These are phyloP conservation scores for Aureobasidium sp. DNA, from an alignment of 2,329 filamentous ascomycete species.

Conservation along the genomic window DNA sequence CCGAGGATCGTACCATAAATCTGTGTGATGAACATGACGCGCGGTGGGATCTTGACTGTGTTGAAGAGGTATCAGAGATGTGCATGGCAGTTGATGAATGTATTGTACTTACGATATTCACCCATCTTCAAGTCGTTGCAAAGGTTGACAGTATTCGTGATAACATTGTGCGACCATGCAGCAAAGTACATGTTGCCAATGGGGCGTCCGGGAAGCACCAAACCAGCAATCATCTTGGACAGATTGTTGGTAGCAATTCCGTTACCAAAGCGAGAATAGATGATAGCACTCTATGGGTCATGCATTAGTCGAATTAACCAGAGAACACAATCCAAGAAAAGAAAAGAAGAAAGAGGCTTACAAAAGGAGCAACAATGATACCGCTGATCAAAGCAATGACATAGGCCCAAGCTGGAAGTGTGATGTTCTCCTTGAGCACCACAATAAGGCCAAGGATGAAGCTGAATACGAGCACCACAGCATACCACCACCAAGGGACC, in stretches of 20 bases:
- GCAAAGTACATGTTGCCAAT: constrained; percentile 54
- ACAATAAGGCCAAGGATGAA: constrained; percentile 27
- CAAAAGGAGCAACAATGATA: constrained; percentile 42
- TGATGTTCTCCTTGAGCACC: constrained; percentile 27
- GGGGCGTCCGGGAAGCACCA: constrained; percentile 45
- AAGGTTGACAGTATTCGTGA: constrained; percentile 44
- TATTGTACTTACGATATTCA: constrained; percentile 44
- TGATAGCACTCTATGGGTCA: constrained; percentile 44
- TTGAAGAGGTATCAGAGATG: no score
- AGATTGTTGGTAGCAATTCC: constrained; percentile 54
- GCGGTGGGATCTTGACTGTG: constrained; percentile 47
- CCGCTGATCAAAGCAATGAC: constrained; percentile 23
- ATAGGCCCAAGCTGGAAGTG: constrained; percentile 30
- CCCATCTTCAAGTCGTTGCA: constrained; percentile 52
- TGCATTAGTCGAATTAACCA: no score
- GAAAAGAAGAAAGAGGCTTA: constrained; percentile 8
- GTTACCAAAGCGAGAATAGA: constrained; percentile 49
- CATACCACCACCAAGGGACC: constrained; percentile 34
- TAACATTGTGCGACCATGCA: constrained; percentile 53
- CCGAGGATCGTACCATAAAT: constrained; percentile 51
- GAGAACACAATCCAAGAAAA: neutral
- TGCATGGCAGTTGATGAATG: no score
- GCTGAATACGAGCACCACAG: constrained; percentile 25
- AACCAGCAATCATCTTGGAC: constrained; percentile 51
- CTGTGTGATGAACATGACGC: constrained; percentile 50